Percentiles rank a stretch among this genome's conserved stretches.
Conservation (phyloP, 2,329 filamentous ascomycete species). For the Kalaharituber pfeilii region DNA sequence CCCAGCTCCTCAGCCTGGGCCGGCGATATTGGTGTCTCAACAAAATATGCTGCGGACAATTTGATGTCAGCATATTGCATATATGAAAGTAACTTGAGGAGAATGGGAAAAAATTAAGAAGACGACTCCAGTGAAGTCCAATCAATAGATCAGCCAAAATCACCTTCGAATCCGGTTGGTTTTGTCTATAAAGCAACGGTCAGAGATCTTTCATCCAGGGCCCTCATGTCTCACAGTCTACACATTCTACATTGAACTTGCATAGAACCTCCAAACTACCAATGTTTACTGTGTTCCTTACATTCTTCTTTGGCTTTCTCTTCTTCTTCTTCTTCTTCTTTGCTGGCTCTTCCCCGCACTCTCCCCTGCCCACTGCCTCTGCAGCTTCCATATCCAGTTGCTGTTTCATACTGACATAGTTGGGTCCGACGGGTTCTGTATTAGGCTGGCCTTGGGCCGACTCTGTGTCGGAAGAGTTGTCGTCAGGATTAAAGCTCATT, state of each 20-base stretch:
- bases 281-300: slow-evolving; percentile 9
- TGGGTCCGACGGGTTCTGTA: background rate
- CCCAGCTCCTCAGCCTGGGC: slow-evolving; percentile 49
- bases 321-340: slow-evolving; percentile 32
- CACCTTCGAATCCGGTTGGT: slow-evolving; percentile 54
- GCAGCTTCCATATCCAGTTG: background rate
- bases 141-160: too few species aligned
- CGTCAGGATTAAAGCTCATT: background rate
- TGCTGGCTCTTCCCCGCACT: background rate
- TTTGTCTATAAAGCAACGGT: slow-evolving; percentile 25
- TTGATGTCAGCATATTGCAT: slow-evolving; percentile 18
- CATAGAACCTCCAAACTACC: background rate
- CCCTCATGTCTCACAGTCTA: background rate
- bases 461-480: background rate
- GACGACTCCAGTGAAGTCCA: too few species aligned
- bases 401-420: background rate
- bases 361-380: background rate
- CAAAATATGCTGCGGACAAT: slow-evolving; percentile 45
- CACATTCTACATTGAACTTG: background rate
- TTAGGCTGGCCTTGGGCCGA: background rate
- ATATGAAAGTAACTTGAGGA: slow-evolving; percentile 23
- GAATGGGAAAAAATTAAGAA: too few species aligned
- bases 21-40: slow-evolving; percentile 61
- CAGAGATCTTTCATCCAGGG: background rate
- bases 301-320: slow-evolving; percentile 23